Conservation (phyloP, 2,329 filamentous ascomycete species). For the Cordyceps pruinosa region DNA sequence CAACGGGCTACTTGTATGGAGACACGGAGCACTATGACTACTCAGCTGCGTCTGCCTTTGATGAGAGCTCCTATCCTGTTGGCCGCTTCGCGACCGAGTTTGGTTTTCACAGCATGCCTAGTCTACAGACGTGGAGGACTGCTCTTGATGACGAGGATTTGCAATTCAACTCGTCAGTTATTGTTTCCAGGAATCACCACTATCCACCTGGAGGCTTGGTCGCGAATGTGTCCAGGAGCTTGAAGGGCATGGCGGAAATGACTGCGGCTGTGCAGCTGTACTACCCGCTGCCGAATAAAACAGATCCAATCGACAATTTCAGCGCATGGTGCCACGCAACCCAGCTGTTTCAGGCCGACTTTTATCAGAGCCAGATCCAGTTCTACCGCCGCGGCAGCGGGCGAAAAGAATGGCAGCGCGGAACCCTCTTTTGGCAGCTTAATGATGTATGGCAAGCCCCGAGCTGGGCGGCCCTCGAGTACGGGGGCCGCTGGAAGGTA, state of each 20-base stretch:
- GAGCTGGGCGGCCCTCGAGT: slow-evolving; percentile 58
- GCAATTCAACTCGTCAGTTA: slow-evolving; percentile 10
- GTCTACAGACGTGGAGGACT: slow-evolving; percentile 3
- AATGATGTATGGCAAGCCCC: slow-evolving; percentile 60
- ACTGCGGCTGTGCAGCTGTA: slow-evolving; percentile 47
- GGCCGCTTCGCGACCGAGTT: slow-evolving; percentile 10
- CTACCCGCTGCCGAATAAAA: slow-evolving; percentile 50
- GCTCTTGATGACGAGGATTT: slow-evolving; percentile 5
- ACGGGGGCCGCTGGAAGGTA: slow-evolving; percentile 56
- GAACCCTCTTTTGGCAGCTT: slow-evolving; percentile 57
- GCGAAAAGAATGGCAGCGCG: slow-evolving; percentile 52
- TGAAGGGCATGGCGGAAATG: slow-evolving; percentile 48
- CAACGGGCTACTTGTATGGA: not conserved
- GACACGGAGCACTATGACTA: slow-evolving; percentile 13
- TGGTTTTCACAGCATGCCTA: slow-evolving; percentile 12
- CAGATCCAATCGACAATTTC: slow-evolving; percentile 49
- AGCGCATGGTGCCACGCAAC: slow-evolving; percentile 55
- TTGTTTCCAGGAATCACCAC: slow-evolving; percentile 42
- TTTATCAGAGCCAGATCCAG: slow-evolving; percentile 7
- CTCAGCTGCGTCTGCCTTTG: not conserved
- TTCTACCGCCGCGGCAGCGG: not conserved
- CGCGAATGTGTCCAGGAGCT: not conserved
- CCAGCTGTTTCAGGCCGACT: slow-evolving; percentile 50
- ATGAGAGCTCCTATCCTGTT: slow-evolving; percentile 4
- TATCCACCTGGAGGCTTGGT: slow-evolving; percentile 24